Percentiles rank a stretch among this genome's conserved stretches.
Evolutionary conservation across 441 rosid genomes (phyloP).

Genomic region (Arabidopsis hybrid): DNA sequence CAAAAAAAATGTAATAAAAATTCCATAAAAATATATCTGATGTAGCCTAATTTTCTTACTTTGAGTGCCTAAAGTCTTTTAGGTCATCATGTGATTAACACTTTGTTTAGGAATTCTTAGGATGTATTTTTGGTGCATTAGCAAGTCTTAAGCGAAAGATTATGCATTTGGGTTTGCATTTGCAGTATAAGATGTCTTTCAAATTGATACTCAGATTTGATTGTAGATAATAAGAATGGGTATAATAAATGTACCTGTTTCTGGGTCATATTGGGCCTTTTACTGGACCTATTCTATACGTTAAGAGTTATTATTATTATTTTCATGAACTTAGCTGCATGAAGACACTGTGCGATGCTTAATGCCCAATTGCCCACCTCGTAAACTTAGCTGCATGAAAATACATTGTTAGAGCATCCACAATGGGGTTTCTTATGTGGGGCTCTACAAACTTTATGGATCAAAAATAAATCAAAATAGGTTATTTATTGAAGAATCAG

Average conservation of each 20-base stretch:
- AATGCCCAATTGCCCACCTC: neutral
- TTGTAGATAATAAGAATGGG: no score
- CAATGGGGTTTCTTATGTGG: no score
- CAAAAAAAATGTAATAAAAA: no score
- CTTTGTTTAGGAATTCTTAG: neutral
- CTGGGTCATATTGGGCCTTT: constrained; percentile 18
- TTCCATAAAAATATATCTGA: neutral
- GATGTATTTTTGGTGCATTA: neutral
- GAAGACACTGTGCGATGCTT: neutral
- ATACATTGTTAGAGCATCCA: no score
- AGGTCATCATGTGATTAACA: neutral
- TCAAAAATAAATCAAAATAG: no score
- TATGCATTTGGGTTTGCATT: neutral
- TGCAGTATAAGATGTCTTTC: no score
- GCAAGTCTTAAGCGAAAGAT: neutral
- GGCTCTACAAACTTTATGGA: no score
- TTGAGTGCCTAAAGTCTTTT: neutral
- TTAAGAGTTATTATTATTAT: neutral
- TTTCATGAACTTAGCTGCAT: neutral
- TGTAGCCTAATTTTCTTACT: neutral
- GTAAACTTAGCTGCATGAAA: no score
- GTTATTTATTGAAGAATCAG: no score
- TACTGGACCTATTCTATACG: neutral
- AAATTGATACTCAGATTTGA: no score
- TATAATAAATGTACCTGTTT: neutral